Percentiles rank a stretch among this genome's conserved stretches.
These are phyloP conservation scores for Nectriaceae sp. DNA, from an alignment of 2,329 filamentous ascomycete genomes.

Conservation along the genomic window DNA sequence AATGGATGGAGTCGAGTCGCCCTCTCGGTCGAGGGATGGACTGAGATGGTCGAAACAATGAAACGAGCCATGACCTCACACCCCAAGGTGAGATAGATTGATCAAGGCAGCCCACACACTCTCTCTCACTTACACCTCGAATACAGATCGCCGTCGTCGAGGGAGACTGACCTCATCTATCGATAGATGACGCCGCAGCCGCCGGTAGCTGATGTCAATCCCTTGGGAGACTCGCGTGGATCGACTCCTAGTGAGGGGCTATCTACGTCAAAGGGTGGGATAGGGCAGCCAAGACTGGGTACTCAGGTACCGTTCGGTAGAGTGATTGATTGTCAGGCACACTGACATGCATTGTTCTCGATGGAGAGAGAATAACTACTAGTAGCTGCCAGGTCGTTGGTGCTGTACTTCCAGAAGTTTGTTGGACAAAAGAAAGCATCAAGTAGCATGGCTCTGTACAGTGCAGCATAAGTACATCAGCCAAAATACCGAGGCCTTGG, in stretches of 20 bases:
- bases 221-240: neutral
- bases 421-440: too few relatives aligned
- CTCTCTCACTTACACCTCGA: neutral
- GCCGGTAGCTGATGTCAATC: neutral
- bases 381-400: neutral
- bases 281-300: neutral
- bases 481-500: too few relatives aligned
- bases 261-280: neutral
- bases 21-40: too few relatives aligned
- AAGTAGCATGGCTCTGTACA: too few relatives aligned
- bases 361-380: neutral
- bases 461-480: too few relatives aligned
- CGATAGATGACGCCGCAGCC: neutral
- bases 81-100: neutral
- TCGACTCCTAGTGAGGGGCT: neutral
- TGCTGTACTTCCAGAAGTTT: neutral
- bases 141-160: neutral
- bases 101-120: neutral
- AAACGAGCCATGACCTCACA: neutral
- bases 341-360: neutral
- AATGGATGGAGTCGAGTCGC: too few relatives aligned
- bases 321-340: neutral
- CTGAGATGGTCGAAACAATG: neutral
- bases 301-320: neutral
- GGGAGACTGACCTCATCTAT: neutral